phyloP scores from a whole-genome alignment of 345 rosid genomes.

The Populus deltoides region DNA sequence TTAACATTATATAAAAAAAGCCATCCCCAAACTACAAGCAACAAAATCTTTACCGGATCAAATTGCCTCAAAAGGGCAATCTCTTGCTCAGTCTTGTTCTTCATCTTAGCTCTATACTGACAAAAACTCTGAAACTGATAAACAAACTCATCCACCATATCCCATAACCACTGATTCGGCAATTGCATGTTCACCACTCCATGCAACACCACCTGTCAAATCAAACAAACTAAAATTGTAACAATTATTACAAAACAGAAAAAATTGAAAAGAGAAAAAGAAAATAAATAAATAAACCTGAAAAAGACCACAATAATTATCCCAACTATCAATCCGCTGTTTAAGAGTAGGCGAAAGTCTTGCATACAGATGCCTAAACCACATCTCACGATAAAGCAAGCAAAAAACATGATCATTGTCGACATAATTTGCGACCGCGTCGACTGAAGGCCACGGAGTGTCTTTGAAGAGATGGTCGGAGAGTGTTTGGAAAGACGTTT shows the following conservation, averaged over 20 bases:
- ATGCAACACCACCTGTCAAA: slow-evolving; percentile 66
- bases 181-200: slow-evolving; percentile 94
- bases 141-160: slow-evolving; percentile 99
- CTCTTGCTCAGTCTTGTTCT: slow-evolving; percentile 88
- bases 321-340: slow-evolving; percentile 98
- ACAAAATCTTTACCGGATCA: slow-evolving; percentile 56
- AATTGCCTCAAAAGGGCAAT: slow-evolving; percentile 69
- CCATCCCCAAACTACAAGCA: neutral
- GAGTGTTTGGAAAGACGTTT: slow-evolving; percentile 84
- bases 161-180: slow-evolving; percentile 99
- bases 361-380: slow-evolving; percentile 96
- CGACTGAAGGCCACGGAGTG: slow-evolving; percentile 93
- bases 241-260: neutral
- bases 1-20: neutral
- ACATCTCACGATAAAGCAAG: slow-evolving; percentile 96
- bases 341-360: slow-evolving; percentile 78
- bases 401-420: slow-evolving; percentile 96
- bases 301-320: slow-evolving; percentile 84
- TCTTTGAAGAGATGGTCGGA: slow-evolving; percentile 92
- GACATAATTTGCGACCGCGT: slow-evolving; percentile 76
- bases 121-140: slow-evolving; percentile 98
- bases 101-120: slow-evolving; percentile 92
- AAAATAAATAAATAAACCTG: slow-evolving; percentile 37
- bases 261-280: neutral
- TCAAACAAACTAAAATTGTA: neutral